Evolutionary conservation across 2,329 filamentous ascomycete genomes (phyloP).

Genomic region (Domatiomyces globalis): DNA sequence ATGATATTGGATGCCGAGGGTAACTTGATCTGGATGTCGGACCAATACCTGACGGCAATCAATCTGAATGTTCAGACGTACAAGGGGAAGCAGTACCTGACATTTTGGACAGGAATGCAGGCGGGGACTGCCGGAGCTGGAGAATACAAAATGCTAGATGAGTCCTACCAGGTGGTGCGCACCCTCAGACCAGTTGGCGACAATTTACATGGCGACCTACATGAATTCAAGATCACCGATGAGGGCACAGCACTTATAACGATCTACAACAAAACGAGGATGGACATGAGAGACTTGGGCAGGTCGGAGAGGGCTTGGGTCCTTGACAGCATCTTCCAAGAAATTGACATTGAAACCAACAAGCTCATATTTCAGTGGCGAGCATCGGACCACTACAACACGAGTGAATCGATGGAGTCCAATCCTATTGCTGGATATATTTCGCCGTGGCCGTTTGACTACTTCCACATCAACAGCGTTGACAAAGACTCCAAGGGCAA

Average conservation of each 20-base stretch:
- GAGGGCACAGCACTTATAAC: slow-evolving; percentile 12
- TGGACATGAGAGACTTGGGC: slow-evolving; percentile 9
- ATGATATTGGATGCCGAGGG: slow-evolving; percentile 33
- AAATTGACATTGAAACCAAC: slow-evolving; percentile 33
- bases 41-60: slow-evolving; percentile 27
- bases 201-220: slow-evolving; percentile 15
- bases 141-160: slow-evolving; percentile 30
- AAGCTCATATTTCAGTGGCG: slow-evolving; percentile 34
- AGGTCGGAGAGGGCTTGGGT: slow-evolving; percentile 23
- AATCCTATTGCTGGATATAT: slow-evolving; percentile 9
- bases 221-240: slow-evolving; percentile 14
- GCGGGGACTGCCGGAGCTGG: slow-evolving; percentile 36
- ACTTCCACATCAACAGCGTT: slow-evolving; percentile 43
- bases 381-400: slow-evolving; percentile 31
- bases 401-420: slow-evolving; percentile 12
- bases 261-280: slow-evolving; percentile 8
- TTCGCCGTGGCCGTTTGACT: slow-evolving; percentile 32
- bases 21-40: slow-evolving; percentile 33
- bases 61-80: slow-evolving; percentile 34
- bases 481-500: slow-evolving; percentile 36
- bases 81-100: slow-evolving; percentile 32
- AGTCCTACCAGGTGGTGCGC: slow-evolving; percentile 12
- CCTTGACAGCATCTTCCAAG: slow-evolving; percentile 31
- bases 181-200: slow-evolving; percentile 6
- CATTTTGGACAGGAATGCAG: slow-evolving; percentile 37